Percentiles rank a stretch among this genome's conserved stretches.
phyloP scores from a whole-genome alignment of 768 basidiomycete genomes.

The Suillus tomentosus region DNA sequence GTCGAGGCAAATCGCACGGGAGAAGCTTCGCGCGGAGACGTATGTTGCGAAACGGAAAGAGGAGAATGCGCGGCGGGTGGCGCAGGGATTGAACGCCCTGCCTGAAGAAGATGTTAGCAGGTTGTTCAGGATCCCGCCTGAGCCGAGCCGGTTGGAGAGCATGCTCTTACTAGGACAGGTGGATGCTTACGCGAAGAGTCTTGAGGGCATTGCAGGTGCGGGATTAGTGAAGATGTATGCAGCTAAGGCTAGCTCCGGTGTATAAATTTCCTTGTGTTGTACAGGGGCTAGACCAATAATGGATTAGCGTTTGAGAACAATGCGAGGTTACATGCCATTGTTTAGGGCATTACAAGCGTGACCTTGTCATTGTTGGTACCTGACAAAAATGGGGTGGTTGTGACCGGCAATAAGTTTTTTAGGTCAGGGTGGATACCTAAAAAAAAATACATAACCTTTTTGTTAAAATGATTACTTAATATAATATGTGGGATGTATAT shows the following conservation, averaged over 20 bases:
- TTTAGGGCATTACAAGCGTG: background rate
- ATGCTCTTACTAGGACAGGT: slow-evolving; percentile 85
- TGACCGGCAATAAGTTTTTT: too few species aligned
- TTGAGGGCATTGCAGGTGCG: slow-evolving; percentile 62
- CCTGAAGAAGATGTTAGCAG: slow-evolving; percentile 86
- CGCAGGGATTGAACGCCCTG: slow-evolving; percentile 81
- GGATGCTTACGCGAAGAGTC: slow-evolving; percentile 79
- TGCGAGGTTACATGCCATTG: background rate
- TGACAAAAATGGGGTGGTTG: background rate
- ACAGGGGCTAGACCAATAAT: background rate
- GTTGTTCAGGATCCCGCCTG: slow-evolving; percentile 84
- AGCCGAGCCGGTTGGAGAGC: slow-evolving; percentile 87
- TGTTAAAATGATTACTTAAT: slow-evolving; percentile 6
- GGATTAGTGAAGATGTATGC: slow-evolving; percentile 87
- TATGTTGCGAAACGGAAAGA: slow-evolving; percentile 86
- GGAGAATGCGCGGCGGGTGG: slow-evolving; percentile 77
- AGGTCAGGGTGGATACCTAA: too few species aligned
- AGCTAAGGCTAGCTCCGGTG: slow-evolving; percentile 41
- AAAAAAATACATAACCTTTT: background rate
- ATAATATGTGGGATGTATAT: background rate
- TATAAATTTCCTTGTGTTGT: slow-evolving; percentile 8
- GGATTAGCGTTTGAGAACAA: slow-evolving; percentile 2
- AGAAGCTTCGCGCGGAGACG: slow-evolving; percentile 76
- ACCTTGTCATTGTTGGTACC: slow-evolving; percentile 2
- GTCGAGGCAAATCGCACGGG: slow-evolving; percentile 84